Percentiles rank a stretch among this genome's conserved stretches.
Evolutionary conservation across 768 basidiomycete genomes (phyloP).

Genomic region (Auricularia sp.): DNA sequence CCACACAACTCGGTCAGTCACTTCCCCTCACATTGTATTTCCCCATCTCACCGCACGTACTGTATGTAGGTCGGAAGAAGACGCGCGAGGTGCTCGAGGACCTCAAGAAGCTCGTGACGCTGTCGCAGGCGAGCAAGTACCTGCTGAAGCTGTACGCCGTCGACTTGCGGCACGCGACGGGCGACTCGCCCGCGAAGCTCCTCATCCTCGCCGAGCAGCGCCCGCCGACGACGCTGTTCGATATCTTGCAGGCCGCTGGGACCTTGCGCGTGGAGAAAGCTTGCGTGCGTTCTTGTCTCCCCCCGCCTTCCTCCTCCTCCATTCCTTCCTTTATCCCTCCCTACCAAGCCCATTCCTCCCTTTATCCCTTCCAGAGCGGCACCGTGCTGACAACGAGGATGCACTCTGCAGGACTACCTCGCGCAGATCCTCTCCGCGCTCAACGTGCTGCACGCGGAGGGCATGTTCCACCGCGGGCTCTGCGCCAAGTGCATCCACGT

Average conservation of each 20-base stretch:
- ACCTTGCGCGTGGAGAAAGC: conserved; percentile 64
- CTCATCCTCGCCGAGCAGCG: conserved; percentile 62
- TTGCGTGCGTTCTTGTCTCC: conserved; percentile 33
- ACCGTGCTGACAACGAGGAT: background rate
- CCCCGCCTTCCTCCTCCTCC: background rate
- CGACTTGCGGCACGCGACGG: conserved; percentile 45
- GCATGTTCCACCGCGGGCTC: conserved; percentile 61
- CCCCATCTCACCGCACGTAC: background rate
- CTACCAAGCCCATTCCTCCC: no score
- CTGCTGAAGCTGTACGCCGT: conserved; percentile 59
- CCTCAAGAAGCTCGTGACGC: conserved; percentile 44
- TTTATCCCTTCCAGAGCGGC: background rate
- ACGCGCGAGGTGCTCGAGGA: conserved; percentile 55
- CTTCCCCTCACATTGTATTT: no score
- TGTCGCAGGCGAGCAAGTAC: conserved; percentile 45
- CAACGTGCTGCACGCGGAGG: conserved; percentile 52
- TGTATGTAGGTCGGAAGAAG: conserved; percentile 48
- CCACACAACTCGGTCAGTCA: conserved; percentile 45
- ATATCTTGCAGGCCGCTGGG: conserved; percentile 69
- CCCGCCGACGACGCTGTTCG: conserved; percentile 54
- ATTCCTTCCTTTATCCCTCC: no score
- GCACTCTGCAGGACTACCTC: conserved; percentile 53
- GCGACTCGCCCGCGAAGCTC: conserved; percentile 41
- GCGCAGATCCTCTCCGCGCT: conserved; percentile 61
- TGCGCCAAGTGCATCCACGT: background rate